Base-by-base conservation (phyloP, 495 filamentous ascomycete genomes). In the Xylaria castorea region DNA sequence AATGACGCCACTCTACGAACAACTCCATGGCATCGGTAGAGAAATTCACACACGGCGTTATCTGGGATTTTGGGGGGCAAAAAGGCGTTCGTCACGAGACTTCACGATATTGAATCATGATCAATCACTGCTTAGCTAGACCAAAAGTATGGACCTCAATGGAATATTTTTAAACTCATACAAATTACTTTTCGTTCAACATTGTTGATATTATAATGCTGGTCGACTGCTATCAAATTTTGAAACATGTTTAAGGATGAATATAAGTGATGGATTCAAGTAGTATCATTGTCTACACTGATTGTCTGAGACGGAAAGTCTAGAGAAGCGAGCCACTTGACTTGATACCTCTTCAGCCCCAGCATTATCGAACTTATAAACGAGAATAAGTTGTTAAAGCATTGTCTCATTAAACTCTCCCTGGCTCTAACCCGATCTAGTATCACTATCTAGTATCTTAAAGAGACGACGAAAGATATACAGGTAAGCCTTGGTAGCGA, bases 71-170 rank as follows among this genome's bases (percentile, higher is more conserved):
- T 42, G n/a, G 62, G n/a, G 62, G 70, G 32, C 12, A 32, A 66
- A 66, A 67, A 16, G 66, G 70, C 63, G 70, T 66, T 72, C 16
- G 20, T 66, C 20, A 50, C 18, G 53, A 55, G 38, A 22, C 14
- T 48, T 72, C 30, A 72, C 36, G 53, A 66, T 42, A 34, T 72
- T 48, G 2, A 66, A 72, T 65, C 40, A 72, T 20, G 70, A 72
- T 66, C 36, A 72, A 48, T 51, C n/a, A 36, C 60, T 65, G 8
- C 22, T 57, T 71, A 71, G 48, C 48, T 65, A 71, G 48, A 71
- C 16, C 30, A 48, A 62, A 60, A 62, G 53, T 38, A 42, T 46
- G 36, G 11, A 46, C 25, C n/a, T 48, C 27, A 60, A 68, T 42
- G 40, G 25, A 57, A 22, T 38, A 38, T 20, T 60, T 16, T 53